phyloP scores from a whole-genome alignment of 306 rosid genomes.

The Pyrus communis region DNA sequence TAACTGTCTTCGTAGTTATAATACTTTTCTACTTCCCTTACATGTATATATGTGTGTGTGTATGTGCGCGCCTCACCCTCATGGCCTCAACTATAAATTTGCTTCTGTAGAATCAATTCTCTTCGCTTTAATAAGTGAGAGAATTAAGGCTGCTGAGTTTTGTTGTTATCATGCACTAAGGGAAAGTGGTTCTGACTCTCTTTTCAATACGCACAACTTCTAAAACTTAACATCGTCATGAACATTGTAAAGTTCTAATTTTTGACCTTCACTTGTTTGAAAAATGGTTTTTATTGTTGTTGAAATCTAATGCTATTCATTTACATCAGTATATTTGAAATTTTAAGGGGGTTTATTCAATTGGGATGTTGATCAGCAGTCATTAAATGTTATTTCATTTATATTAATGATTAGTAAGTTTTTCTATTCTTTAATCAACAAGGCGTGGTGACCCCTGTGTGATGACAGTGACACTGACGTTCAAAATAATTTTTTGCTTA shows the following conservation, averaged over 20 bases:
- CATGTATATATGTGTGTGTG: not conserved
- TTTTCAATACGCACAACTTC: not conserved
- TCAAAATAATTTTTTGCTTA: constrained; percentile 21
- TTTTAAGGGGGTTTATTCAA: not conserved
- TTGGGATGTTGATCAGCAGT: not conserved
- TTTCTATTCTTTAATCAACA: not conserved
- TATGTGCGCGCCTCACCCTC: not conserved
- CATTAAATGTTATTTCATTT: not conserved
- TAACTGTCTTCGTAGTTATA: not conserved
- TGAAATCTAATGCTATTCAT: not conserved
- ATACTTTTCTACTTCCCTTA: not conserved
- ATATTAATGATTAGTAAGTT: not conserved
- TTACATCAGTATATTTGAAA: not conserved
- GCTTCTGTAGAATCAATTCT: not conserved
- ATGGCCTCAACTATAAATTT: not conserved
- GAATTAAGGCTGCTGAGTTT: not conserved
- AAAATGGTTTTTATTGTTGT: not conserved
- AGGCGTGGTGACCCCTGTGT: not conserved
- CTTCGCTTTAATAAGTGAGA: not conserved
- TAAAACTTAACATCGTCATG: not conserved
- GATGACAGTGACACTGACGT: not conserved
- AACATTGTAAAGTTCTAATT: not conserved
- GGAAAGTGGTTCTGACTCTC: not conserved
- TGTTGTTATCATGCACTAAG: not conserved
- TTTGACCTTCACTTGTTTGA: not conserved